Evolutionary conservation across 345 rosid genomes (phyloP).

Genomic region (Ceriops decandra): DNA sequence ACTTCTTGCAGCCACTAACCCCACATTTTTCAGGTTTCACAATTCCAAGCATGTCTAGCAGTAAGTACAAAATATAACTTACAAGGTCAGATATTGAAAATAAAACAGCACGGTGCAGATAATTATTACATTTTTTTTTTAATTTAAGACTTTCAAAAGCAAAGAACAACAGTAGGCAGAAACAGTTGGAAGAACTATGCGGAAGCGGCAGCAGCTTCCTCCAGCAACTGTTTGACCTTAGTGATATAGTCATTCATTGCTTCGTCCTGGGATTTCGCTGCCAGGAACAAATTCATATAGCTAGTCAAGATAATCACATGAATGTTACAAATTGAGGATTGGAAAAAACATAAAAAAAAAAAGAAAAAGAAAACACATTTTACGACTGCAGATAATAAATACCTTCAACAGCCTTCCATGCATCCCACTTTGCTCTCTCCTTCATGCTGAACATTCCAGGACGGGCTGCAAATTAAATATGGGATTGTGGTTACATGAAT

Average conservation of each 20-base stretch:
- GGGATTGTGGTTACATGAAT: not conserved
- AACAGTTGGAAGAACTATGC: conserved; percentile 16
- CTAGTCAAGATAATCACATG: not conserved
- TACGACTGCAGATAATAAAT: not conserved
- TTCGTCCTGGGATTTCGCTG: conserved; percentile 65
- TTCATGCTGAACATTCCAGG: conserved; percentile 83
- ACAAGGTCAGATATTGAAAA: not conserved
- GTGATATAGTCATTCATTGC: conserved; percentile 76
- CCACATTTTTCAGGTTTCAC: too few relatives aligned
- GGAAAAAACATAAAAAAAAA: not conserved
- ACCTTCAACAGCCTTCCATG: conserved; percentile 98
- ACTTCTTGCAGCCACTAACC: too few relatives aligned
- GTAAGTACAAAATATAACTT: not conserved
- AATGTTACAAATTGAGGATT: not conserved
- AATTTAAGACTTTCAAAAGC: not conserved
- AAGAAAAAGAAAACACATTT: not conserved
- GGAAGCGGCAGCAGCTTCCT: conserved; percentile 38
- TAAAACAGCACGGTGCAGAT: not conserved
- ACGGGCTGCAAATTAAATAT: conserved; percentile 43
- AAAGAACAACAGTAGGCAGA: not conserved
- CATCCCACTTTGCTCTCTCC: conserved; percentile 96
- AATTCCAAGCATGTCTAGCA: too few relatives aligned
- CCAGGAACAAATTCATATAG: not conserved
- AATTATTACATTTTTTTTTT: conserved; percentile 7
- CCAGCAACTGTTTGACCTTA: conserved; percentile 70